Evolutionary conservation across 805 yeast genomes (phyloP).

Genomic region (Ascoidea asiatica): DNA sequence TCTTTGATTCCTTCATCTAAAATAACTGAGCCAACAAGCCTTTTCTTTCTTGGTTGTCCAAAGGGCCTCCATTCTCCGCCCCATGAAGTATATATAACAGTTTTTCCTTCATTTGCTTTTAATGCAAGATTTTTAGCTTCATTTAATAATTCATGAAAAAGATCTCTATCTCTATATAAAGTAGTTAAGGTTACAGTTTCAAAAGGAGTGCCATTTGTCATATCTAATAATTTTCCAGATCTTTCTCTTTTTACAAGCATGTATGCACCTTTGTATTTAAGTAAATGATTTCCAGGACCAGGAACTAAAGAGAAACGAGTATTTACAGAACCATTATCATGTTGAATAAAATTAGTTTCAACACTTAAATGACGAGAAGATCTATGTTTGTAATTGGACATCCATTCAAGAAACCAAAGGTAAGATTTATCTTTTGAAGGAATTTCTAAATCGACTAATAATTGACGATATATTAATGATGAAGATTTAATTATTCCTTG

Average conservation of each 20-base stretch:
- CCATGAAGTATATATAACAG: slow-evolving; percentile 88
- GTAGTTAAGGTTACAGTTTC: slow-evolving; percentile 95
- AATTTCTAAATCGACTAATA: slow-evolving; percentile 85
- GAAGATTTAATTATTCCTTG: slow-evolving; percentile 53
- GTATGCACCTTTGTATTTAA: slow-evolving; percentile 75
- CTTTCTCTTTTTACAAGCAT: slow-evolving; percentile 84
- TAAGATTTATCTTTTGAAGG: slow-evolving; percentile 90
- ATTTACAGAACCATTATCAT: slow-evolving; percentile 81
- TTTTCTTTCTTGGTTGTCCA: slow-evolving; percentile 86
- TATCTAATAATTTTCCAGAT: slow-evolving; percentile 75
- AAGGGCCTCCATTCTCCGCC: slow-evolving; percentile 99
- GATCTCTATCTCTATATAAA: slow-evolving; percentile 60
- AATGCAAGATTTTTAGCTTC: slow-evolving; percentile 84
- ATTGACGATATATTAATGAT: slow-evolving; percentile 59
- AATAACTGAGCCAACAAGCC: slow-evolving; percentile 75
- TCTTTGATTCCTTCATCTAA: slow-evolving; percentile 67
- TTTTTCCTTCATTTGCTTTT: slow-evolving; percentile 77
- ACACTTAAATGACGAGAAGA: slow-evolving; percentile 78
- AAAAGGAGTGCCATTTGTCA: slow-evolving; percentile 85
- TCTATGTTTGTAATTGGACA: slow-evolving; percentile 69
- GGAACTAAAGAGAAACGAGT: slow-evolving; percentile 89
- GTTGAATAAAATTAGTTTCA: slow-evolving; percentile 75
- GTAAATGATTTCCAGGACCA: slow-evolving; percentile 91
- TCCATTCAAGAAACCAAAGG: slow-evolving; percentile 93
- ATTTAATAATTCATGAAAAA: slow-evolving; percentile 55